Conservation (phyloP, 345 rosid genomes). For the Mercurialis annua region DNA sequence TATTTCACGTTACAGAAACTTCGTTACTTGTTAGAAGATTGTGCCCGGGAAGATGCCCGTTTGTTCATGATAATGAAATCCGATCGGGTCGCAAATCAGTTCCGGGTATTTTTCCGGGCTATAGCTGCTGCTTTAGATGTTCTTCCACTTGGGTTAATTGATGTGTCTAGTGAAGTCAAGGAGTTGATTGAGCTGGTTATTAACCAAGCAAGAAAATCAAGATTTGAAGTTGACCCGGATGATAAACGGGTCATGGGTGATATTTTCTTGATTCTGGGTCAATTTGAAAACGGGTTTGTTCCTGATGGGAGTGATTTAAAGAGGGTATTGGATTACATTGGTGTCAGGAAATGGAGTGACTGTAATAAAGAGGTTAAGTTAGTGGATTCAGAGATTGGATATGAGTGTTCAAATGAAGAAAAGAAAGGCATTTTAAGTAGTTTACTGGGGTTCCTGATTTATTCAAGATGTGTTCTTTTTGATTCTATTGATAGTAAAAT, state of each 20-base stretch:
- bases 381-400: slow-evolving; percentile 46
- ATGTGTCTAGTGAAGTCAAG: slow-evolving; percentile 44
- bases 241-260: slow-evolving; percentile 38
- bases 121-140: slow-evolving; percentile 57
- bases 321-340: slow-evolving; percentile 46
- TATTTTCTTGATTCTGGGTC: slow-evolving; percentile 38
- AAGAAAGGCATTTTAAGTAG: slow-evolving; percentile 37
- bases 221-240: slow-evolving; percentile 39
- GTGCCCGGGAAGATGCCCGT: slow-evolving; percentile 56
- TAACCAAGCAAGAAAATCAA: slow-evolving; percentile 51
- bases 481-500: slow-evolving; percentile 32
- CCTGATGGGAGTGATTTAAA: slow-evolving; percentile 35
- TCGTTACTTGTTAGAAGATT: slow-evolving; percentile 53
- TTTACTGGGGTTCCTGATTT: slow-evolving; percentile 53
- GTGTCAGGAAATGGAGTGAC: slow-evolving; percentile 57
- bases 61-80: slow-evolving; percentile 57
- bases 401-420: slow-evolving; percentile 28
- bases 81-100: slow-evolving; percentile 48
- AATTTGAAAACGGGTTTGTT: slow-evolving; percentile 42
- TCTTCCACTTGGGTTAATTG: slow-evolving; percentile 42
- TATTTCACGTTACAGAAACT: slow-evolving; percentile 63
- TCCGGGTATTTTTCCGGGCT: slow-evolving; percentile 42
- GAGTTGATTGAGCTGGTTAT: slow-evolving; percentile 44
- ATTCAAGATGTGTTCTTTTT: slow-evolving; percentile 60
- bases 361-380: slow-evolving; percentile 55